phyloP scores from a whole-genome alignment of 1,284 basidiomycete genomes.

The Apiotrichum laibachii region DNA sequence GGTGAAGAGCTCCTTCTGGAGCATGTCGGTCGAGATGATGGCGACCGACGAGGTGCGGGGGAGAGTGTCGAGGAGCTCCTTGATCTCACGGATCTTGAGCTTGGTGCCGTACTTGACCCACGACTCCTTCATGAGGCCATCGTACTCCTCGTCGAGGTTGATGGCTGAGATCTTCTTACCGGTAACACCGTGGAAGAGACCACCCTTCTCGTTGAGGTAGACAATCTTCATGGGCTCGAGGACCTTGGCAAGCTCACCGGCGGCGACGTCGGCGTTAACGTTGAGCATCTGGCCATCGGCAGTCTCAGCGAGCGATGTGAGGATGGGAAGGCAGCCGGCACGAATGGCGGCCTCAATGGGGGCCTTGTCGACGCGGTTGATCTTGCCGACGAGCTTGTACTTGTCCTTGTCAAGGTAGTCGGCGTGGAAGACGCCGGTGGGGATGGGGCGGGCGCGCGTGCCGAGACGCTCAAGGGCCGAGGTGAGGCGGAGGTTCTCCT shows the following conservation, averaged over 20 bases:
- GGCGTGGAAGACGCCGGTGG: conserved; percentile 90
- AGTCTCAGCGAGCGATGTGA: conserved; percentile 87
- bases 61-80: conserved; percentile 96
- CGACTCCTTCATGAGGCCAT: conserved; percentile 94
- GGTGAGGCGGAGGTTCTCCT: conserved; percentile 91
- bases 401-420: conserved; percentile 90
- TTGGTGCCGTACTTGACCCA: conserved; percentile 99
- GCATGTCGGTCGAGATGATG: conserved; percentile 88
- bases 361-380: conserved; percentile 87
- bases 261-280: conserved; percentile 94
- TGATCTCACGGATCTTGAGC: conserved; percentile 98
- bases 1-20: conserved; percentile 98
- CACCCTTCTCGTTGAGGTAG: conserved; percentile 97
- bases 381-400: conserved; percentile 92
- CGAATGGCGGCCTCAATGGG: conserved; percentile 91
- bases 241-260: conserved; percentile 92
- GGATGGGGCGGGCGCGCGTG: conserved; percentile 90
- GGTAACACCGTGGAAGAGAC: conserved; percentile 93
- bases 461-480: conserved; percentile 85
- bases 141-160: conserved; percentile 99
- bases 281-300: conserved; percentile 91
- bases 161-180: conserved; percentile 92
- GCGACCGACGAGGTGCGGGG: conserved; percentile 97
- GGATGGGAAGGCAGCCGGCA: conserved; percentile 87
- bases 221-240: conserved; percentile 99